Percentiles rank a stretch among this genome's conserved stretches.
These are phyloP conservation scores for Fusarium odoratissimum DNA, from an alignment of 2,329 filamentous ascomycete genomes.

Conservation along the genomic window DNA sequence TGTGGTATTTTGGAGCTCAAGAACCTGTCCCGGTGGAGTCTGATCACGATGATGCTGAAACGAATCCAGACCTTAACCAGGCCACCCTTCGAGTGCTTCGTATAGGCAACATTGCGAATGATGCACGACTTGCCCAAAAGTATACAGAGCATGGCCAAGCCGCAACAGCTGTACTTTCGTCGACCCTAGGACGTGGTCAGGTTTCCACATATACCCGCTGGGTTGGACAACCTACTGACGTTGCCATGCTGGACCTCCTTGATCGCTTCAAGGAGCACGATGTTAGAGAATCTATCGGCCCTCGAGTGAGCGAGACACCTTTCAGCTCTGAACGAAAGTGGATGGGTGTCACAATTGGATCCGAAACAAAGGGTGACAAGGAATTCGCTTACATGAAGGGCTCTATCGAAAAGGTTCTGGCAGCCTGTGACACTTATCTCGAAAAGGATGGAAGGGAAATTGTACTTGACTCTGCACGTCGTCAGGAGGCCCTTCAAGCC, in stretches of 20 bases:
- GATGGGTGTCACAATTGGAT: constrained; percentile 94
- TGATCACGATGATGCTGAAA: constrained; percentile 65
- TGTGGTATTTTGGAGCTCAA: constrained; percentile 89
- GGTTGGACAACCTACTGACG: constrained; percentile 97
- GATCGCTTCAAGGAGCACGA: constrained; percentile 94
- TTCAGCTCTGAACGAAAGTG: constrained; percentile 98
- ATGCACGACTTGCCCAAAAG: constrained; percentile 81
- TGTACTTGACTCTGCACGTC: constrained; percentile 80
- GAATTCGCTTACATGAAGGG: constrained; percentile 97
- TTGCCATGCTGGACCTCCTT: constrained; percentile 93
- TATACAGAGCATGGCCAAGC: constrained; percentile 77
- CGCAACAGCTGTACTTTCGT: constrained; percentile 82
- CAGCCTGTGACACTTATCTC: constrained; percentile 90
- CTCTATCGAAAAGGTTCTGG: constrained; percentile 86
- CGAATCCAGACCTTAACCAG: constrained; percentile 68
- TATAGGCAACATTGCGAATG: constrained; percentile 97
- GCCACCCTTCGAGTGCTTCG: constrained; percentile 85
- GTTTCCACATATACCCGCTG: constrained; percentile 81
- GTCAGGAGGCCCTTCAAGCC: constrained; percentile 79
- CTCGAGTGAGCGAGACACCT: constrained; percentile 84
- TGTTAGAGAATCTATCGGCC: constrained; percentile 85
- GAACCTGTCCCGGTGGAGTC: constrained; percentile 64
- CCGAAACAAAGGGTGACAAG: constrained; percentile 68
- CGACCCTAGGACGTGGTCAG: constrained; percentile 74
- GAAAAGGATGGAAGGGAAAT: constrained; percentile 88